Base-by-base conservation (phyloP, 148 eudicot species). In the Salicornia ramosissima region DNA sequence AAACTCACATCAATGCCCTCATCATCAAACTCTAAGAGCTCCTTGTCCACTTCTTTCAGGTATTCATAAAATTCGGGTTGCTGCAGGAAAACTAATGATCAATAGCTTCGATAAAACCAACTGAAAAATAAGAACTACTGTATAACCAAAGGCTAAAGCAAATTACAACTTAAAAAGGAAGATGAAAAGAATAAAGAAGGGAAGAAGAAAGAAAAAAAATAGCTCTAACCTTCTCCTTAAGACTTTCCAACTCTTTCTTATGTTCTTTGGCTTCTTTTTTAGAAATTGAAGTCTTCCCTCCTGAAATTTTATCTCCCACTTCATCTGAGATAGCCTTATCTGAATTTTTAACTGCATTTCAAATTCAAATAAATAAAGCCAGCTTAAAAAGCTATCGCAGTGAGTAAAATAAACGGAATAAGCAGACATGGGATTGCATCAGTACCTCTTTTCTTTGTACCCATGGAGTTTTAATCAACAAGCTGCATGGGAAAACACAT, bases 21-120 rank as follows among this genome's bases (percentile, higher is more conserved):
- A 28, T 84, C 96, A 57, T 84, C 76, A 76, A 95, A 95, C 11
- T 87, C 90, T 58, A 95, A 68, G 43, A 95, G 93, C 77, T 85
- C 93, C 72, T 85, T 80, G 70, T 95, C 97, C 68, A 86, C 90
- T 72, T 91, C 90, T 78, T 89, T 74, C 82, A 95, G 70, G 72
- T 80, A 95, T 75, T 89, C 79, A 67, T 83, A 91, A 70, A 91
- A 95, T 81, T 91, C 99, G 0, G 96, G 99, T 72, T 91, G 91
- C 99, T 91, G 87, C 79, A 79, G n/a, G 29, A 25, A 68, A 42
- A 54, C 53, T 15, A 47, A 42, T 40, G 50, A 66, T 68, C 69
- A 71, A 43, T 49, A 0, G 59, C 57, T 16, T 12, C 10, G 58
- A 16, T 19, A 68, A 71, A 39, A 45, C 42, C 3, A n/a, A n/a